Evolutionary conservation across 495 filamentous ascomycete species (phyloP).

Genomic region (Jackrogersella multiformis): DNA sequence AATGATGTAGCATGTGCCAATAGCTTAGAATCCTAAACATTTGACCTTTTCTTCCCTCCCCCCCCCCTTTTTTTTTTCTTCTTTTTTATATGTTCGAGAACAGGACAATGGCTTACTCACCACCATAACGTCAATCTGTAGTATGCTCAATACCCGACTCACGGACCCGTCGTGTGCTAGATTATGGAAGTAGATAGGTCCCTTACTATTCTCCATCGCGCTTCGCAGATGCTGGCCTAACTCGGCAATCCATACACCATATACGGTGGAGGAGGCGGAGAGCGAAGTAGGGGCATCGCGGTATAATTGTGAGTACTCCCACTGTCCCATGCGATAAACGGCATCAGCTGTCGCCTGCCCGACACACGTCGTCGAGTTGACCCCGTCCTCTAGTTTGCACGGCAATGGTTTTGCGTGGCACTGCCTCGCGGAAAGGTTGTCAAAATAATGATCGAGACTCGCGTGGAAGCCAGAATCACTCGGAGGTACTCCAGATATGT

Average conservation of each 20-base stretch:
- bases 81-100: background rate
- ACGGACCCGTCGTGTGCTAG: conserved; percentile 76
- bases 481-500: conserved; percentile 65
- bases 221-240: conserved; percentile 66
- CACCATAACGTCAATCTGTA: conserved; percentile 73
- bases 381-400: conserved; percentile 56
- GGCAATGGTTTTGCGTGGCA: conserved; percentile 72
- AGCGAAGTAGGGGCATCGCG: conserved; percentile 67
- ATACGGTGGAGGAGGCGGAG: conserved; percentile 59
- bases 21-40: background rate
- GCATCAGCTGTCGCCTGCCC: conserved; percentile 62
- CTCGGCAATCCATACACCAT: conserved; percentile 72
- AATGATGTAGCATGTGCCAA: background rate
- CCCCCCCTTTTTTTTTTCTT: background rate
- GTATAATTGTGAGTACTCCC: conserved; percentile 75
- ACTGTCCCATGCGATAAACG: conserved; percentile 74
- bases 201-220: conserved; percentile 47
- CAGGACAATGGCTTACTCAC: conserved; percentile 3
- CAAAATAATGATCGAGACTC: conserved; percentile 76
- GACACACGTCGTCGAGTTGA: conserved; percentile 59
- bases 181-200: conserved; percentile 68
- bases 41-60: too few relatives aligned
- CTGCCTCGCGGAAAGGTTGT: conserved; percentile 73
- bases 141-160: conserved; percentile 65
- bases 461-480: conserved; percentile 66